phyloP scores from a whole-genome alignment of 805 yeast species.

The Candida qinlingensis region DNA sequence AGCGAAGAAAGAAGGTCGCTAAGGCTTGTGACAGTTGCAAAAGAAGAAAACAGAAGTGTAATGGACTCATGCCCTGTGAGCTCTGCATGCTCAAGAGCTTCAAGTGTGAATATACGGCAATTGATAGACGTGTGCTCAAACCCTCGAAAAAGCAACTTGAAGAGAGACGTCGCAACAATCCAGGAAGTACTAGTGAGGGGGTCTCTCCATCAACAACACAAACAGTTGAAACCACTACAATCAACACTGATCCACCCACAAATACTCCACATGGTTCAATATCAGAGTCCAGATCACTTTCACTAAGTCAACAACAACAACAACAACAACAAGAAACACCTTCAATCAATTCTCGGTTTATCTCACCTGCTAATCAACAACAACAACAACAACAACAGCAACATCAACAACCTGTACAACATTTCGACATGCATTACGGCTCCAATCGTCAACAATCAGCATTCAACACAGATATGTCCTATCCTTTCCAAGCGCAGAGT shows the following conservation, averaged over 20 bases:
- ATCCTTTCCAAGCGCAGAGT: not conserved
- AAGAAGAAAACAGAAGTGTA: conserved; percentile 34
- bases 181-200: too few species aligned
- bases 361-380: not conserved
- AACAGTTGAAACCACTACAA: too few species aligned
- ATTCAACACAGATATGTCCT: not conserved
- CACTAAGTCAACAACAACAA: not conserved
- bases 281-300: not conserved
- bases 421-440: not conserved
- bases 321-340: not conserved
- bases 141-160: conserved; percentile 14
- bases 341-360: too few species aligned
- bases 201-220: too few species aligned
- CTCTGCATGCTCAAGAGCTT: conserved; percentile 28
- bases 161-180: not conserved
- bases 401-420: not conserved
- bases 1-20: conserved; percentile 36
- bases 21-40: conserved; percentile 44
- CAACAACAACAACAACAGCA: not conserved
- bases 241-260: too few species aligned
- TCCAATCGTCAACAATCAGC: not conserved
- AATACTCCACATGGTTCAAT: too few species aligned
- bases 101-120: conserved; percentile 27
- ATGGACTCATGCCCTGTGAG: conserved; percentile 31
- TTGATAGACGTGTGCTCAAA: conserved; percentile 21